A percentile compares a stretch with the other conserved stretches of the same genome.
Evolutionary conservation across 805 yeast species (phyloP).

Genomic region (Scheffersomyces stipitis): DNA sequence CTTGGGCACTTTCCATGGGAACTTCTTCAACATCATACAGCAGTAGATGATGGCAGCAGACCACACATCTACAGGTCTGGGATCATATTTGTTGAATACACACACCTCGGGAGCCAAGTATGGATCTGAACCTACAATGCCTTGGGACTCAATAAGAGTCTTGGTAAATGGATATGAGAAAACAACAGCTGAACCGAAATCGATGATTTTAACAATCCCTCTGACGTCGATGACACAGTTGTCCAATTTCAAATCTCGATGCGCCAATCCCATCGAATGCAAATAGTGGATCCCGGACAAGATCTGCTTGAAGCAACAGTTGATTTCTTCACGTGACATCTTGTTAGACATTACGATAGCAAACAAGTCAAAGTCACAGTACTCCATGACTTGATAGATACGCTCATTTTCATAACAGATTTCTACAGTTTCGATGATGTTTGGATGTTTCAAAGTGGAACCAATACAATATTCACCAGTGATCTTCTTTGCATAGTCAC

Average conservation of each 20-base stretch:
- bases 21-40: slow-evolving; percentile 87
- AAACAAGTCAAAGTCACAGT: slow-evolving; percentile 88
- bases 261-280: slow-evolving; percentile 84
- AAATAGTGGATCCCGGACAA: slow-evolving; percentile 77
- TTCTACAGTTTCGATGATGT: slow-evolving; percentile 87
- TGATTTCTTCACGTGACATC: slow-evolving; percentile 75
- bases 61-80: slow-evolving; percentile 94
- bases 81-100: slow-evolving; percentile 79
- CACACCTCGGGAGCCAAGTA: slow-evolving; percentile 91
- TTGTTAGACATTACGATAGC: slow-evolving; percentile 93
- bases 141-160: slow-evolving; percentile 71
- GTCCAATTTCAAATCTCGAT: slow-evolving; percentile 87
- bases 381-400: slow-evolving; percentile 90
- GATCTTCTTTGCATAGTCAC: slow-evolving; percentile 89
- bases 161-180: slow-evolving; percentile 83
- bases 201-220: slow-evolving; percentile 88
- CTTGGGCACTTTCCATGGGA: slow-evolving; percentile 94
- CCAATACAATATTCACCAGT: slow-evolving; percentile 96
- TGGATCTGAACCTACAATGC: slow-evolving; percentile 88
- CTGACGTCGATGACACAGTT: slow-evolving; percentile 82
- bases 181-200: slow-evolving; percentile 91
- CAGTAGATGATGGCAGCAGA: slow-evolving; percentile 87
- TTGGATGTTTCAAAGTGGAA: slow-evolving; percentile 83
- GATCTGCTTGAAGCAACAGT: slow-evolving; percentile 88
- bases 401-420: slow-evolving; percentile 86